phyloP scores from a whole-genome alignment of 306 rosid genomes.

The Corylus avellana region DNA sequence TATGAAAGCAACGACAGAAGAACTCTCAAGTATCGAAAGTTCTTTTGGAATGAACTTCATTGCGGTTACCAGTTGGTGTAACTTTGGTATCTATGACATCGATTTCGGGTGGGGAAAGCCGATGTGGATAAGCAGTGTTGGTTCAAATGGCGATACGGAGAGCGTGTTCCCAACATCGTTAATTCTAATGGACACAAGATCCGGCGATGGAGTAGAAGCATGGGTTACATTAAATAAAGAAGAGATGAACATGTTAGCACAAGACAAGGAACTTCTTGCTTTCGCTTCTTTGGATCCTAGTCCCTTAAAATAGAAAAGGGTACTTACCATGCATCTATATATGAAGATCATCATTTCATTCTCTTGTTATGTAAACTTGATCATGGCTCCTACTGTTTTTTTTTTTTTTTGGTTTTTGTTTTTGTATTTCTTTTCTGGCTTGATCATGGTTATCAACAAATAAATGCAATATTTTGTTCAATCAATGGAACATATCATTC shows the following conservation, averaged over 20 bases:
- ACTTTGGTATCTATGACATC: constrained; percentile 1
- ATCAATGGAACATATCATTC: too few relatives aligned
- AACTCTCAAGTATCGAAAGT: background rate
- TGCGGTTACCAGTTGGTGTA: constrained; percentile 12
- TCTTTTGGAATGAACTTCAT: constrained; percentile 6
- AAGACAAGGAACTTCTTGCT: constrained; percentile 7
- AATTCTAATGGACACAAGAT: constrained; percentile 5
- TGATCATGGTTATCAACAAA: too few relatives aligned
- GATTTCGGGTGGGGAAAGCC: constrained; percentile 31
- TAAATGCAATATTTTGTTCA: too few relatives aligned
- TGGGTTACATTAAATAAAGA: constrained; percentile 9
- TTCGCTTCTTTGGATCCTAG: constrained; percentile 20
- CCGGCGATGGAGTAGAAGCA: constrained; percentile 9
- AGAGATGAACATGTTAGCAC: background rate
- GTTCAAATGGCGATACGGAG: background rate
- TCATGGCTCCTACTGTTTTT: too few relatives aligned
- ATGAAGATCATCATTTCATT: too few relatives aligned
- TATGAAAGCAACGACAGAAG: background rate
- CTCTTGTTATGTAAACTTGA: background rate
- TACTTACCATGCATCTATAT: background rate
- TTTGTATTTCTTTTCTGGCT: too few relatives aligned
- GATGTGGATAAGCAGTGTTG: background rate
- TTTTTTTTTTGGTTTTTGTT: too few relatives aligned
- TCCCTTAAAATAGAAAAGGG: background rate
- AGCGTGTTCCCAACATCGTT: background rate